Evolutionary conservation across 1,139 yeast species (phyloP).

Genomic region (Hemisphaericaspora xylofermentans): DNA sequence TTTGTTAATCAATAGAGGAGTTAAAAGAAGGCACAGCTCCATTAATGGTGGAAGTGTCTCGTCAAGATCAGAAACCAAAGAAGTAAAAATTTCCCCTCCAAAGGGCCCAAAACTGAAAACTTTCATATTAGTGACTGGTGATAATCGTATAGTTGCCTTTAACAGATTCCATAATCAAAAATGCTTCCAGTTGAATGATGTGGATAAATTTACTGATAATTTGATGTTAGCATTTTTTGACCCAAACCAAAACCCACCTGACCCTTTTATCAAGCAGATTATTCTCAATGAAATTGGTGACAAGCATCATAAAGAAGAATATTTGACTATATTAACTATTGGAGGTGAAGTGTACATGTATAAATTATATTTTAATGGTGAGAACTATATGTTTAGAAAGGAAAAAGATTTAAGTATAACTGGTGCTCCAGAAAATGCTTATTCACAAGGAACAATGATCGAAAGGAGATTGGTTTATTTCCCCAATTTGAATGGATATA

Average conservation of each 20-base stretch:
- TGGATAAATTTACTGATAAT: conserved; percentile 56
- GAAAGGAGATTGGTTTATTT: conserved; percentile 69
- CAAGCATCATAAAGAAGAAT: conserved; percentile 49
- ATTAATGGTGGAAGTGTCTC: conserved; percentile 6
- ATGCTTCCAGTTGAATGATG: conserved; percentile 62
- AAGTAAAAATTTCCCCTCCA: conserved; percentile 6
- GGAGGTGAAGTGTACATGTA: conserved; percentile 79
- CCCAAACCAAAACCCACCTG: conserved; percentile 60
- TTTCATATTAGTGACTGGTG: conserved; percentile 73
- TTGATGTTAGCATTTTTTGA: conserved; percentile 58
- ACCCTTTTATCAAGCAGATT: conserved; percentile 73
- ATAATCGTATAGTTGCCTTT: conserved; percentile 67
- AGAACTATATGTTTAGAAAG: conserved; percentile 48
- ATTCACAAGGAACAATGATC: conserved; percentile 63
- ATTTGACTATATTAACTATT: conserved; percentile 67
- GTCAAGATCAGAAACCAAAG: conserved; percentile 15
- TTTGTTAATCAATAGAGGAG: conserved; percentile 29
- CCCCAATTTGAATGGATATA: conserved; percentile 55
- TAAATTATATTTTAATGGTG: conserved; percentile 54
- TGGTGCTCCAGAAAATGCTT: conserved; percentile 79
- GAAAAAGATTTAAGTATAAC: conserved; percentile 50
- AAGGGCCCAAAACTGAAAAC: conserved; percentile 43
- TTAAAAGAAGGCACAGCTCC: conserved; percentile 29
- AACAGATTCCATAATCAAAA: conserved; percentile 62
- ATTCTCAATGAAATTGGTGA: conserved; percentile 70